These are phyloP conservation scores for Pseudomassariella vexata DNA, from an alignment of 2,329 filamentous ascomycete genomes.

Conservation along the genomic window DNA sequence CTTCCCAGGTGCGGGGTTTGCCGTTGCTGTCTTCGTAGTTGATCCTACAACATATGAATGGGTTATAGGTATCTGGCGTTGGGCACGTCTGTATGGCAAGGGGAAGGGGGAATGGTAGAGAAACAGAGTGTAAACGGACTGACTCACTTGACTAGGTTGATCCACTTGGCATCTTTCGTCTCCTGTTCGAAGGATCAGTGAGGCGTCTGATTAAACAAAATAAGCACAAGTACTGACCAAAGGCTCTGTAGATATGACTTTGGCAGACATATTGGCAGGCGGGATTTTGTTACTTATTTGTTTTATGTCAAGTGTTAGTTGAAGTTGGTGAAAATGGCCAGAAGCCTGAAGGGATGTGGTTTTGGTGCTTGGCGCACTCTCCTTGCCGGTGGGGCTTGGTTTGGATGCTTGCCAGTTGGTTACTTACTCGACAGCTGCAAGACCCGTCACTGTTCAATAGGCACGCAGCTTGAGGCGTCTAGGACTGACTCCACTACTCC, in stretches of 20 bases:
- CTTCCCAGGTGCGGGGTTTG: constrained; percentile 22
- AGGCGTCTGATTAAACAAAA: background rate
- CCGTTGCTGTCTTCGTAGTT: constrained; percentile 23
- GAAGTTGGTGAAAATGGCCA: too few relatives aligned
- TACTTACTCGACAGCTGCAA: too few relatives aligned
- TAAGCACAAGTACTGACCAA: constrained; percentile 15
- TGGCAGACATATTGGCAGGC: constrained; percentile 13
- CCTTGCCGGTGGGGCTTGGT: too few relatives aligned
- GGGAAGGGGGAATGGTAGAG: background rate
- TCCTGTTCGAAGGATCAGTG: constrained; percentile 13
- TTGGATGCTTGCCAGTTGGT: too few relatives aligned
- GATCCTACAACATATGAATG: constrained; percentile 12
- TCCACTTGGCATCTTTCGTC: constrained; percentile 24
- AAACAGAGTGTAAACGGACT: too few relatives aligned
- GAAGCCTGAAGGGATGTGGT: too few relatives aligned
- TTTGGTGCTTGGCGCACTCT: too few relatives aligned
- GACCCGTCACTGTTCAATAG: too few relatives aligned
- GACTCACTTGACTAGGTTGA: constrained; percentile 24
- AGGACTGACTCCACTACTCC: too few relatives aligned
- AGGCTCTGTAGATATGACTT: constrained; percentile 20
- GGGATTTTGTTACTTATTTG: too few relatives aligned
- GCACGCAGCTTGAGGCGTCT: too few relatives aligned
- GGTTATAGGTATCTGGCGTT: background rate
- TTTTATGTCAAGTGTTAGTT: too few relatives aligned
- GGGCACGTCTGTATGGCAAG: background rate